Base-by-base conservation (phyloP, 2,329 filamentous ascomycete species). In the Drechslerella dactyloides region DNA sequence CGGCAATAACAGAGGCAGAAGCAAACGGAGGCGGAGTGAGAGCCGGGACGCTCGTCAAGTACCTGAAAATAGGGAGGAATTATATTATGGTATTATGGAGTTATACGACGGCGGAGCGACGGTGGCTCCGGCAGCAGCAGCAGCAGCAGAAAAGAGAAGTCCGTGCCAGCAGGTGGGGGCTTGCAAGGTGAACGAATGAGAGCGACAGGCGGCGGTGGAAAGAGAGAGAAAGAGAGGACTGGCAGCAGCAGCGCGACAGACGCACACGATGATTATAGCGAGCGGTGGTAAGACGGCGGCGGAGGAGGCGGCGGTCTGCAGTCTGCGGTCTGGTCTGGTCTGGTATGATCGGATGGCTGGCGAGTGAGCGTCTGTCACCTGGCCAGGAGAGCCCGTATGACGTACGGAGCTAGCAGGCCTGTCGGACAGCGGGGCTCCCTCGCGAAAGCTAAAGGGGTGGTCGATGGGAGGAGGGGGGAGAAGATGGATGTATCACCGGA, bases 351-450 rank as follows among this genome's bases (percentile, higher is more conserved):
- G 13, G 17, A 17, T n/a, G 48, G 55, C 40, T 51, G 30, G 50
- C 50, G 56, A 37, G 46, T 63, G 51, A 21, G n/a, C 24, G 53
- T 40, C 61, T 35, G 61, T 65, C 61, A 65, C 52, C 61, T 65
- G 61, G 61, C 61, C 61, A 52, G 53, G 21, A 55, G 52, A 4
- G 27, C n/a, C 60, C 61, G 61, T 57, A 65, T 65, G 61, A 65
- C 61, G 61, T 65, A 65, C n/a, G 59, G 54, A 54, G 46, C 37
- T 56, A 53, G 60, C 48, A 64, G 40, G 27, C 60, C 50, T n/a
- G 30, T 27, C 15, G 59, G 51, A 46, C 13, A 48, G 37, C n/a
- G 21, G 55, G 19, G 21, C 30, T 44, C 21, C 17, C 13, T 33
- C 21, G 24, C 23, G 24, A 27, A 17, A 35, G 30, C 44, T 13